A percentile compares a stretch with the other conserved stretches of the same genome.
Conservation (phyloP, 768 basidiomycete genomes). For the Rubroboletus satanas region DNA sequence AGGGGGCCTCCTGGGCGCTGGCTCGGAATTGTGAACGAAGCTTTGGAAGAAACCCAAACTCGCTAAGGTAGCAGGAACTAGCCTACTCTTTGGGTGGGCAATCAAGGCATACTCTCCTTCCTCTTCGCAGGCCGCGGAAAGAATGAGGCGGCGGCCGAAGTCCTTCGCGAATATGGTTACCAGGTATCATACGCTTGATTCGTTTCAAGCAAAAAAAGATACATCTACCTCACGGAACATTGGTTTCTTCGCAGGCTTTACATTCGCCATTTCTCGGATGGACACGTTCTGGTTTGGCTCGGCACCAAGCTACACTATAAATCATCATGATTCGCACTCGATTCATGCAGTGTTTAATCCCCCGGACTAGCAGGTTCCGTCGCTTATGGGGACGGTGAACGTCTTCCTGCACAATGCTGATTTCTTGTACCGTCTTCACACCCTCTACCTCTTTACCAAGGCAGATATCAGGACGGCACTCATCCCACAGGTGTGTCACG, state of each 20-base stretch:
- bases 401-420: neutral
- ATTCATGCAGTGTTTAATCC: neutral
- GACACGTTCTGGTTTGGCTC: neutral
- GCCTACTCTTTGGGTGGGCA: neutral
- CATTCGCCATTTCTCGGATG: neutral
- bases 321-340: neutral
- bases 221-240: no score
- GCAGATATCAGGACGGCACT: slow-evolving; percentile 17
- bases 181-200: no score
- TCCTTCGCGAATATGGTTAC: neutral
- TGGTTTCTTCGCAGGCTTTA: no score
- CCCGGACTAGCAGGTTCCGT: neutral
- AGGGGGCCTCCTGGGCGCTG: neutral
- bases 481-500: slow-evolving; percentile 16
- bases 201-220: neutral
- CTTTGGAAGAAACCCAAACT: neutral
- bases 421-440: slow-evolving; percentile 16
- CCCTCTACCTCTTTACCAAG: slow-evolving; percentile 24
- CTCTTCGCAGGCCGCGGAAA: neutral
- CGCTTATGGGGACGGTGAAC: neutral
- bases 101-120: neutral
- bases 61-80: neutral
- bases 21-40: neutral
- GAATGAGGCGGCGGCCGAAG: neutral
- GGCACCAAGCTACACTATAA: neutral